Base-by-base conservation (phyloP, 108 stramenopile species). In the Parietichytrium sp. region DNA sequence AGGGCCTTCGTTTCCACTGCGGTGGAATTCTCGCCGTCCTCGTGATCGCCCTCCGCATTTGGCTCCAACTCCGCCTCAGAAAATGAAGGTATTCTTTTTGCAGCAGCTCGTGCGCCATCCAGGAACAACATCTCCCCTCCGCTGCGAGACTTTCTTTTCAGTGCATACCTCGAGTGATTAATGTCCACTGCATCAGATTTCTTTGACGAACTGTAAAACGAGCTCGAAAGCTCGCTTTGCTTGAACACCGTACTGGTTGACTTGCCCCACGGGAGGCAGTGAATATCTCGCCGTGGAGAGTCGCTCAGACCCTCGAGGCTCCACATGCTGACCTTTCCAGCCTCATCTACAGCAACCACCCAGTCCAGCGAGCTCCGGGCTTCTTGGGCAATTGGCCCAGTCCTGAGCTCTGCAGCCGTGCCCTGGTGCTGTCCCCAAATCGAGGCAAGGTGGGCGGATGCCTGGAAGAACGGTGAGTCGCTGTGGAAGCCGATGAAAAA, bases 231-330 rank as follows among this genome's bases (percentile, higher is more conserved):
- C 10, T 72, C 61, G 3, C 36, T 42, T 6, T 72, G 61, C 20
- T 33, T 23, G 2, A 72, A 72, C 23, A 72, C 25, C 33, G 36
- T 72, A n/a, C 38, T n/a, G 33, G 38, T 45, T 6, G 61, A 72
- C 42, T 72, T 72, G 20, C 45, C 45, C 61, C 61, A 72, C n/a
- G 61, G 61, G 8, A 25, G 25, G 33, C 36, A 45, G 61, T 72
- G 61, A 1, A 72, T 72, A 25, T 72, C 61, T 16, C 61, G 61
- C 23, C 61, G 61, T 6, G 61, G 61, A 6, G 61, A 72, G 20
- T 72, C 61, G 45, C 61, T 72, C 16, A 72, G 61, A 25, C 61
- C 61, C 61, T 72, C 61, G 20, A 72, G 61, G 20, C 61, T 72
- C 61, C 61, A 72, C 61, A 72, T 72, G 42, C 61, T 45, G 10